Percentiles rank a stretch among this genome's conserved stretches.
These are phyloP conservation scores for Kwoniella heveanensis DNA, from an alignment of 768 basidiomycete genomes.

Conservation along the genomic window DNA sequence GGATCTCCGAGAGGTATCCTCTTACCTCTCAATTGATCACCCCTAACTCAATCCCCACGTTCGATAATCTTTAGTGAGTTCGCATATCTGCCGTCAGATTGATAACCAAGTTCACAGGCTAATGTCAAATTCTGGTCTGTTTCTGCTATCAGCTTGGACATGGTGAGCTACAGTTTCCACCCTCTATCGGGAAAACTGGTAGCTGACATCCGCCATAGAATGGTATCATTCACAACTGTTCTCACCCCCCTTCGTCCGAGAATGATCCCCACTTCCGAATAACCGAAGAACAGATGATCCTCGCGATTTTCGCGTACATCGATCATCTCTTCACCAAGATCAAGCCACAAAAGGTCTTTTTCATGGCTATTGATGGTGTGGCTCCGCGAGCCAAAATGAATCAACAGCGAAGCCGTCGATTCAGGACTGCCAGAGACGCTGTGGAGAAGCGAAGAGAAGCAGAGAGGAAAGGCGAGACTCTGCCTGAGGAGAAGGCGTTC, in stretches of 20 bases:
- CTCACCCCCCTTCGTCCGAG: constrained; percentile 84
- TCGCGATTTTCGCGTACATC: constrained; percentile 94
- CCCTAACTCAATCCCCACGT: constrained; percentile 98
- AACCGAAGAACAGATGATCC: constrained; percentile 95
- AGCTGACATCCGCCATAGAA: constrained; percentile 21
- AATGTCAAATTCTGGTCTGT: too few species aligned
- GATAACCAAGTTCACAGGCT: too few species aligned
- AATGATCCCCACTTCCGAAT: constrained; percentile 93
- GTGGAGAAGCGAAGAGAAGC: constrained; percentile 83
- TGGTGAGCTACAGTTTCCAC: constrained; percentile 16
- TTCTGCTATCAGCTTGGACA: constrained; percentile 21
- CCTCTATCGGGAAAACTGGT: background rate
- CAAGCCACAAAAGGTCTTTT: constrained; percentile 95
- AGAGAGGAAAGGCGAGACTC: constrained; percentile 79
- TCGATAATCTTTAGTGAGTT: constrained; percentile 62
- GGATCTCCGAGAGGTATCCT: constrained; percentile 97
- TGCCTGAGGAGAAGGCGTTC: constrained; percentile 93
- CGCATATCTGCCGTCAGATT: constrained; percentile 8
- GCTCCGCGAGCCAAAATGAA: constrained; percentile 99
- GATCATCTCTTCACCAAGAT: constrained; percentile 96
- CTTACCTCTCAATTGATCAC: constrained; percentile 96
- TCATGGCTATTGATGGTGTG: constrained; percentile 99
- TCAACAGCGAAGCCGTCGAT: constrained; percentile 94
- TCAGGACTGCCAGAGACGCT: constrained; percentile 91
- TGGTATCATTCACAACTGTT: constrained; percentile 67